A percentile compares a stretch with the other conserved stretches of the same genome.
Evolutionary conservation across 192 early-diverging fungal species (phyloP).

Genomic region (Tieghemiomyces parasiticus): DNA sequence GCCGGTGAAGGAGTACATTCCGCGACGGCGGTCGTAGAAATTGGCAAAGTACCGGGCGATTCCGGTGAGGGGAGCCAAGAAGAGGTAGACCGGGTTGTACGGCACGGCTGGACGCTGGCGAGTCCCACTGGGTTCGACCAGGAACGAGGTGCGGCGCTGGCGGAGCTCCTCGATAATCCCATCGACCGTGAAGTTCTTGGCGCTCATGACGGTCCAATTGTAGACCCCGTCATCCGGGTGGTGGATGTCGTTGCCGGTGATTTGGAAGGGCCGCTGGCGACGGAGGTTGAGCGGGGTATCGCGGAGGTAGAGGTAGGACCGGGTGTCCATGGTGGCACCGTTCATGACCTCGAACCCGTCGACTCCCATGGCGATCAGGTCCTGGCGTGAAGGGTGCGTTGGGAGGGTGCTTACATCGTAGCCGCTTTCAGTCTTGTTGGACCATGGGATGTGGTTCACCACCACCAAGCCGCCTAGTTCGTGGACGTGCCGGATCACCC

Average conservation of each 20-base stretch:
- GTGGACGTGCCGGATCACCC: conserved; percentile 41
- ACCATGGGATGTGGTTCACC: conserved; percentile 69
- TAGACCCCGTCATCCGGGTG: conserved; percentile 38
- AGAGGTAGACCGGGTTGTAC: conserved; percentile 22
- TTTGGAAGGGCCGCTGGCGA: conserved; percentile 31
- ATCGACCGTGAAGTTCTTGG: conserved; percentile 22
- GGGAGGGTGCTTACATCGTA: conserved; percentile 38
- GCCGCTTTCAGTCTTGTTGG: conserved; percentile 39
- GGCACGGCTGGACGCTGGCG: conserved; percentile 26
- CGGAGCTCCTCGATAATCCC: conserved; percentile 41
- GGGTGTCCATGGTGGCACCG: conserved; percentile 38
- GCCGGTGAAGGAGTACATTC: conserved; percentile 57
- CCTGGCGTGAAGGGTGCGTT: conserved; percentile 39
- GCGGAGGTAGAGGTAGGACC: conserved; percentile 34
- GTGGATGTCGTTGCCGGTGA: conserved; percentile 54
- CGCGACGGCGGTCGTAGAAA: conserved; percentile 39
- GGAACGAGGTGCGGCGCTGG: conserved; percentile 38
- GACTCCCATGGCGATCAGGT: conserved; percentile 45
- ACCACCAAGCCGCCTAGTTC: conserved; percentile 51
- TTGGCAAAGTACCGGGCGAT: conserved; percentile 39
- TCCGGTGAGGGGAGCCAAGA: conserved; percentile 32
- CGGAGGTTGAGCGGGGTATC: no score
- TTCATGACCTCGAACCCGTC: conserved; percentile 57
- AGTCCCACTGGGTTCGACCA: conserved; percentile 52
- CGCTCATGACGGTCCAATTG: conserved; percentile 43